Evolutionary conservation across 2,329 filamentous ascomycete species (phyloP), one percentile per base, ranked within the genome.

Genomic region (Phaeosphaeria sp.): DNA sequence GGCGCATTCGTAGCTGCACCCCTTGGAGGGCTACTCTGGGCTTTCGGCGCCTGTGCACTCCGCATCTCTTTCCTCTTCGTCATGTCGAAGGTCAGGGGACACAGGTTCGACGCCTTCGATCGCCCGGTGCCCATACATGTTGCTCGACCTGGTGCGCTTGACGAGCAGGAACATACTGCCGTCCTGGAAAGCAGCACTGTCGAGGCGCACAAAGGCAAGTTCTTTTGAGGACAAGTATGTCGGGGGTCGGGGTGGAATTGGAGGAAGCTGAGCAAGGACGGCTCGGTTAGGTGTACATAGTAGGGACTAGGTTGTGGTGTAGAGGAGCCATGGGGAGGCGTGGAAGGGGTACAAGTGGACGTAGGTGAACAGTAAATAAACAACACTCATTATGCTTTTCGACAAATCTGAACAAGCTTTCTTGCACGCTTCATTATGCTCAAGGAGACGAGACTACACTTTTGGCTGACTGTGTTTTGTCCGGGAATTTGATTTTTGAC

Each of bases 1-100:
- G 79, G 82, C 33, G 90, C 91, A 4, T 95, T 94, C 68, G 88
- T 94, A 4, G 90, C 89, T 10, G 91, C 91, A 0, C 91, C 91
- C 0, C 78, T 93, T 1, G 91, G 91, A 1, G 90, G 90, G 21
- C 69, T 94, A 18, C 77, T 93, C 33, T 93, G 89, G 85, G 90
- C 87, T 0, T 83, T 88, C 43, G 84, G 81, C 1, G 90, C 89
- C 5, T 83, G 90, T 36, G 82, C 69, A 15, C 67, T 88, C 43
- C 84, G 91, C 25, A 74, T 93, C 42, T 73, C 77, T 0, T 84
- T 85, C 51, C 85, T 88, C 65, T 92, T 82, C 67, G 56, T 82
- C 23, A 66, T 79, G 61, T 85, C 90, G 11, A 89, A 83, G 77
- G 64, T 78, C 18, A 82, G 78, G n/a, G 88, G 89, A 1, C 78